phyloP scores from a whole-genome alignment of 257 asterid species.

The Salvia hispanica region DNA sequence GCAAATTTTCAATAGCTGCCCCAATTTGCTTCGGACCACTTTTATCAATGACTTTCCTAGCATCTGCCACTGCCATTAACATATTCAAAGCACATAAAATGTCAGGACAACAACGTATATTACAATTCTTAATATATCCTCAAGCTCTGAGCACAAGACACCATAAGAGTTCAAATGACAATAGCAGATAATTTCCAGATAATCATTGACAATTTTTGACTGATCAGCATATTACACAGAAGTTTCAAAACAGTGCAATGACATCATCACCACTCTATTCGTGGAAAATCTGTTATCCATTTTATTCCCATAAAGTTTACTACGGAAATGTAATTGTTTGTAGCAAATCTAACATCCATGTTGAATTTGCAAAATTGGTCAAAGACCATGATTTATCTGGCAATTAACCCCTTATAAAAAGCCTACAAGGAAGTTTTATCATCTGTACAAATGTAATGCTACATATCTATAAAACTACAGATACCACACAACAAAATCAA shows the following conservation, averaged over 20 bases:
- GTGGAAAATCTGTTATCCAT: too few species aligned
- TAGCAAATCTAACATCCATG: too few species aligned
- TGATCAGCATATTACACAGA: background rate
- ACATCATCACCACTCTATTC: background rate
- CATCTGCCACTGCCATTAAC: conserved; percentile 63
- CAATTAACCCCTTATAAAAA: conserved; percentile 5
- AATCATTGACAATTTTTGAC: background rate
- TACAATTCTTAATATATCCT: conserved; percentile 10
- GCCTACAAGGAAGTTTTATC: background rate
- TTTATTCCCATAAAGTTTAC: too few species aligned
- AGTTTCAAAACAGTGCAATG: background rate
- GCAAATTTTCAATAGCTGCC: conserved; percentile 68
- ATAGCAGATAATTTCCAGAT: background rate
- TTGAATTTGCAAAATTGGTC: too few species aligned
- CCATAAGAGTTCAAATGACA: conserved; percentile 8
- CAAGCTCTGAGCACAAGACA: conserved; percentile 19
- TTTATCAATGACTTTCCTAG: conserved; percentile 64
- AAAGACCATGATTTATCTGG: background rate
- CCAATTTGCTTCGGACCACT: conserved; percentile 66
- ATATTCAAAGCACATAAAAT: conserved; percentile 32
- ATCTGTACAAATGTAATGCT: background rate
- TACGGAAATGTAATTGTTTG: too few species aligned
- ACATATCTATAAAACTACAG: background rate
- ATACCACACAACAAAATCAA: conserved; percentile 17
- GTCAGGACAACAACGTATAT: conserved; percentile 19